Evolutionary conservation across 805 yeast genomes (phyloP).

Genomic region (Metschnikowia colocasiae): DNA sequence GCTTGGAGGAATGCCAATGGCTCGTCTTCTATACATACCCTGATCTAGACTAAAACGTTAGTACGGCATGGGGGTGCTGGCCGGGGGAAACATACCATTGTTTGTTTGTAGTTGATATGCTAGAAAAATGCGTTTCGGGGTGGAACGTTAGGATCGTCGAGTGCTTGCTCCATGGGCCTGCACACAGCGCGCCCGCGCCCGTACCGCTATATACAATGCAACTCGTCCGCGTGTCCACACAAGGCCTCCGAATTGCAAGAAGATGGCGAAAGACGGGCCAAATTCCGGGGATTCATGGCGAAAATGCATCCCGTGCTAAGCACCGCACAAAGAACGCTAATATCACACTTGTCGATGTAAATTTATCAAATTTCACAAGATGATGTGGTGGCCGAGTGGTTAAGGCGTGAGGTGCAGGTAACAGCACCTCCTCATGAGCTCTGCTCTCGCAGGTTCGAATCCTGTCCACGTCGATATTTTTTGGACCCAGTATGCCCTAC

Average conservation of each 20-base stretch:
- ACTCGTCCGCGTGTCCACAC: too few relatives aligned
- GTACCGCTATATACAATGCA: not conserved
- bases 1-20: too few relatives aligned
- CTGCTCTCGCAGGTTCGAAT: constrained; percentile 27
- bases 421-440: constrained; percentile 25
- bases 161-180: not conserved
- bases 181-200: constrained; percentile 1
- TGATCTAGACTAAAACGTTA: constrained; percentile 23
- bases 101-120: constrained; percentile 4
- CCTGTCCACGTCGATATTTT: constrained; percentile 24
- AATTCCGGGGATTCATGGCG: too few relatives aligned
- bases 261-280: too few relatives aligned
- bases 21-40: constrained; percentile 18
- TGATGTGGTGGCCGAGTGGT: constrained; percentile 27
- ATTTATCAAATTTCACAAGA: not conserved
- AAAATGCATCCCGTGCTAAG: too few relatives aligned
- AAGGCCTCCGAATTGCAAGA: too few relatives aligned
- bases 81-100: constrained; percentile 13
- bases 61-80: constrained; percentile 2
- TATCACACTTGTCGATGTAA: too few relatives aligned
- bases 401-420: constrained; percentile 26
- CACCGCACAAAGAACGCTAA: too few relatives aligned
- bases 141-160: constrained; percentile 1
- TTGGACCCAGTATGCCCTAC: constrained; percentile 6
- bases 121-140: constrained; percentile 4